Evolutionary conservation across 2,329 filamentous ascomycete genomes (phyloP).

Genomic region (Tolypocladium tundrense): DNA sequence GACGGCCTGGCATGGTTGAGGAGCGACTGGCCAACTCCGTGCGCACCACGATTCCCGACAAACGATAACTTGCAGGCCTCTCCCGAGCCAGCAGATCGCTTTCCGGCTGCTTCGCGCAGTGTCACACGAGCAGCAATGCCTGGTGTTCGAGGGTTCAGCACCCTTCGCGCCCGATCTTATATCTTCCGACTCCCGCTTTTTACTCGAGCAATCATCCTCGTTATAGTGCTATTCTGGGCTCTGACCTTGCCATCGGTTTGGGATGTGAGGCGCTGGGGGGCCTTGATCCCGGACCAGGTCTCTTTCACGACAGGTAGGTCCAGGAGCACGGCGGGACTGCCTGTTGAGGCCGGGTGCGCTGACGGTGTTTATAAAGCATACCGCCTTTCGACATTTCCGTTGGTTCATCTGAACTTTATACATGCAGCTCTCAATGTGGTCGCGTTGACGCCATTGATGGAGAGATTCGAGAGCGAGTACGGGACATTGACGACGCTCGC

Average conservation of each 20-base stretch:
- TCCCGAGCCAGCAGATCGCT: background rate
- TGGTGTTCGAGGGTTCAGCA: conserved; percentile 47
- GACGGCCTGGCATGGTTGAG: background rate
- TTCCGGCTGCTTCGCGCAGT: background rate
- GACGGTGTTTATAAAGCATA: conserved; percentile 52
- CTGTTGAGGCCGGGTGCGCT: background rate
- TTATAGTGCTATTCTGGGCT: conserved; percentile 55
- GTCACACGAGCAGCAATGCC: conserved; percentile 6
- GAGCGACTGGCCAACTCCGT: background rate
- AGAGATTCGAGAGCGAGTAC: conserved; percentile 86
- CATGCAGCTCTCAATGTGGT: conserved; percentile 73
- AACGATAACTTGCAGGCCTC: background rate
- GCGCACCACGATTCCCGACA: background rate
- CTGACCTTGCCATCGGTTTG: conserved; percentile 59
- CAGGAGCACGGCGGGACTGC: background rate
- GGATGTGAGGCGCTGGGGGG: conserved; percentile 67
- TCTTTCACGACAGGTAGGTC: conserved; percentile 54
- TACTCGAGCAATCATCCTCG: conserved; percentile 58
- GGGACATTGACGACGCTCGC: conserved; percentile 82
- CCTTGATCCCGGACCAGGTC: conserved; percentile 68
- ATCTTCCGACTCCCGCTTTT: conserved; percentile 78
- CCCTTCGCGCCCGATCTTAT: conserved; percentile 67
- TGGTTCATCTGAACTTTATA: conserved; percentile 74
- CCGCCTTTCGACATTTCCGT: conserved; percentile 81
- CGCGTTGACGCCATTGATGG: conserved; percentile 76